A percentile compares a stretch with the other conserved stretches of the same genome.
Evolutionary conservation across 108 stramenopile genomes (phyloP).

Genomic region (Skeletonema grethae): DNA sequence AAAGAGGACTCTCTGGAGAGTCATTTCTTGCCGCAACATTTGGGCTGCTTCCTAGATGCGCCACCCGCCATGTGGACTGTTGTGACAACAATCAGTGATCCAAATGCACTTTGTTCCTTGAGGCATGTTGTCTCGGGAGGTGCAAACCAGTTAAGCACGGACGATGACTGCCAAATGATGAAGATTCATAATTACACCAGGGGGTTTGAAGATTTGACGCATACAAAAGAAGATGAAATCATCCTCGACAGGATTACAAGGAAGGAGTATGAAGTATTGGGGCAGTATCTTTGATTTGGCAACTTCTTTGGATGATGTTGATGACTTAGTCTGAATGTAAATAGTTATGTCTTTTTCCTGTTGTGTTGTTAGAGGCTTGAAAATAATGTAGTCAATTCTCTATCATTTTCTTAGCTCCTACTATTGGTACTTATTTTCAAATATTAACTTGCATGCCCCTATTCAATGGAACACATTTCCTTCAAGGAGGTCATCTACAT

Average conservation of each 20-base stretch:
- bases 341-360: too few species aligned
- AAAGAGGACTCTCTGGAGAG: background rate
- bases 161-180: background rate
- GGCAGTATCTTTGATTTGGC: background rate
- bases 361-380: too few species aligned
- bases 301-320: too few species aligned
- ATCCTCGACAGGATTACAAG: background rate
- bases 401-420: background rate
- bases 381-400: too few species aligned
- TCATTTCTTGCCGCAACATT: background rate
- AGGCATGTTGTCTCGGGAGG: background rate
- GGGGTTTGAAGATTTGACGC: background rate
- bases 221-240: background rate
- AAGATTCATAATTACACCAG: background rate
- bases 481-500: constrained; percentile 41
- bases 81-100: background rate
- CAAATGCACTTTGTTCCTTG: background rate
- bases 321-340: too few species aligned
- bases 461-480: constrained; percentile 39
- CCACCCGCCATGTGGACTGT: background rate
- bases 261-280: background rate
- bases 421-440: too few species aligned
- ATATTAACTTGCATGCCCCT: background rate
- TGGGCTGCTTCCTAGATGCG: too few species aligned
- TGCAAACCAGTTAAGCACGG: background rate